Base-by-base conservation (phyloP, 73 alveolate genomes). In the Halteria grandinella region DNA sequence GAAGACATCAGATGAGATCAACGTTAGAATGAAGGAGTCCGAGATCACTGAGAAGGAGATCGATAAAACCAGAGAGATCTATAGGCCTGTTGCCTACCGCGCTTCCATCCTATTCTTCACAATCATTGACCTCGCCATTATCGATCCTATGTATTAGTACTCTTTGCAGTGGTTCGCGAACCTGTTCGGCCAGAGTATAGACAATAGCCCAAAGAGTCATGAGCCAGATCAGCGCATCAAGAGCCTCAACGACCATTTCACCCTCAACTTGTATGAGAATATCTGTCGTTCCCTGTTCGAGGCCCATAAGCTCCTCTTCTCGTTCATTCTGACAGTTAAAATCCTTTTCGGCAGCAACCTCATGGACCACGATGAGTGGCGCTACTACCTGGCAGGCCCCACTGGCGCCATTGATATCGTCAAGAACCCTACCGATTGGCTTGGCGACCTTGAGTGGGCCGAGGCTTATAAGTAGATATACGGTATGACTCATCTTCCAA, bases 201-300 rank as follows among this genome's bases (percentile, higher is more conserved):
- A 98, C 75, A 91, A 96, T 66, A 97, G 99, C 0, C 98, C 99
- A 10, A 94, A 95, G 62, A 87, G 98, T 12, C 93, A 93, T 45
- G 98, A 92, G 25, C 95, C 93, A 64, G 99, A 97, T 51, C 79
- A 88, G 70, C 87, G 99, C 72, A 95, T 91, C 73, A 85, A 79
- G 55, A 91, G 87, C 77, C 87, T 97, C 49, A 95, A 96, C 83
- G 96, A 94, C 70, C 92, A 91, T 77, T 97, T 98, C 89, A 97
- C 99, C 0, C 89, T 90, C 76, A 83, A 90, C 54, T 83, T 98
- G 53, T 98, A 98, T 75, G 99, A 98, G 73, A 96, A 97, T 75
- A 98, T 98, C n/a, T 98, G 99, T 79, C 88, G 98, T 86, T 88
- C 98, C 27, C 97, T 98, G 55, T 98, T 98, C 72, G 99, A 98